Evolutionary conservation across 208 protist species (phyloP).

Genomic region (Trichomonas tenax): DNA sequence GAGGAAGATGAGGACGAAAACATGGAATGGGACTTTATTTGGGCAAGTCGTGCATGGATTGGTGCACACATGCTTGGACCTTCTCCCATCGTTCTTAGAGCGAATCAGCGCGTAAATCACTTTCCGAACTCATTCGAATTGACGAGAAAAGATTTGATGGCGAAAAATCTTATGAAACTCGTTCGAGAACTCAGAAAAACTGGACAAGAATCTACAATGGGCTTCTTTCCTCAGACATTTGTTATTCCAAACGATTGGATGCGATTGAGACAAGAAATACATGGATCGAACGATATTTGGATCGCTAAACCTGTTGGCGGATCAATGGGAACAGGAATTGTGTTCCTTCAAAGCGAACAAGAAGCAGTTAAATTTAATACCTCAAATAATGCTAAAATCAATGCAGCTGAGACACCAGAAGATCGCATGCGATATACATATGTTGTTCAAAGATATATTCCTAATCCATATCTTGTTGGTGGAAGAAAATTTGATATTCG

Average conservation of each 20-base stretch:
- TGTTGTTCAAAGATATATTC: constrained; percentile 32
- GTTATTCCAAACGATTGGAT: background rate
- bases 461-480: constrained; percentile 33
- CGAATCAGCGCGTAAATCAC: background rate
- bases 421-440: background rate
- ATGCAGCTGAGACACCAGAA: background rate
- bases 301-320: background rate
- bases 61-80: background rate
- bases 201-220: background rate
- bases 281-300: background rate
- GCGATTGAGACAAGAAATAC: background rate
- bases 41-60: background rate
- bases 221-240: background rate
- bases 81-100: background rate
- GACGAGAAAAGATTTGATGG: constrained; percentile 4
- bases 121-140: background rate
- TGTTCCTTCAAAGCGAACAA: background rate
- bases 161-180: background rate
- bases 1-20: background rate
- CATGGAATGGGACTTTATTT: background rate
- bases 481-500: constrained; percentile 40
- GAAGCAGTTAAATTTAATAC: background rate
- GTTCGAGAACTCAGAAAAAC: background rate
- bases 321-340: background rate
- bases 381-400: background rate